Base-by-base conservation (phyloP, 2,329 filamentous ascomycete genomes). In the Aspergillus pseudoviridinutans region DNA sequence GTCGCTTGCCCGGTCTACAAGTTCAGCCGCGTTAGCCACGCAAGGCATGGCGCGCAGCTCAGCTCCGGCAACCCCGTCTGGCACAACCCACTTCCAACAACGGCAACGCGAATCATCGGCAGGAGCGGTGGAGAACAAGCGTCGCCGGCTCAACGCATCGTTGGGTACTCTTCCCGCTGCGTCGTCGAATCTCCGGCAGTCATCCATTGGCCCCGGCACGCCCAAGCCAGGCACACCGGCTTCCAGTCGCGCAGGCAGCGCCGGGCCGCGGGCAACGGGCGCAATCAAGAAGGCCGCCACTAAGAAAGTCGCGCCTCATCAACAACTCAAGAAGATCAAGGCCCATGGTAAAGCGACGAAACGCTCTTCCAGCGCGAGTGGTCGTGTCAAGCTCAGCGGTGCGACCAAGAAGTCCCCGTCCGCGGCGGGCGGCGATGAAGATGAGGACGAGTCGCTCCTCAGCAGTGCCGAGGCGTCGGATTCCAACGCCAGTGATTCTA, bases 181-280 rank as follows among this genome's bases (percentile, higher is more conserved):
- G 2, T 80, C 81, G 0, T 84, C 82, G 20, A 78, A 76, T 56
- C 76, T 87, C 3, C 80, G 85, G 6, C 85, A 87, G 68, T 82
- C 82, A 0, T 87, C 84, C 0, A 74, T 85, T 12, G 85, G 84
- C 0, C 85, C 84, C 20, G 84, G 83, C n/a, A 87, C 85, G 1
- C 85, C 85, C 4, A 87, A 87, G 66, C 77, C 81, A 0, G 79
- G 80, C 3, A 86, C 84, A 0, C 78, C 78, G 4, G 71, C 65
- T 0, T 69, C 82, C 71, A 67, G 71, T 42, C 83, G 85, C n/a
- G 82, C 83, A 2, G 83, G 84, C 47, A 87, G 84, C 60, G 81
- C 79, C 3, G 83, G 84, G 12, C 84, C 85, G 9, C 77, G 78
- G 41, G 59, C 72, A 59, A 66, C 70, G 62, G 65, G 69, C 25